Evolutionary conservation across 1,284 basidiomycete species (phyloP).

Genomic region (Cryptococcus floricola): DNA sequence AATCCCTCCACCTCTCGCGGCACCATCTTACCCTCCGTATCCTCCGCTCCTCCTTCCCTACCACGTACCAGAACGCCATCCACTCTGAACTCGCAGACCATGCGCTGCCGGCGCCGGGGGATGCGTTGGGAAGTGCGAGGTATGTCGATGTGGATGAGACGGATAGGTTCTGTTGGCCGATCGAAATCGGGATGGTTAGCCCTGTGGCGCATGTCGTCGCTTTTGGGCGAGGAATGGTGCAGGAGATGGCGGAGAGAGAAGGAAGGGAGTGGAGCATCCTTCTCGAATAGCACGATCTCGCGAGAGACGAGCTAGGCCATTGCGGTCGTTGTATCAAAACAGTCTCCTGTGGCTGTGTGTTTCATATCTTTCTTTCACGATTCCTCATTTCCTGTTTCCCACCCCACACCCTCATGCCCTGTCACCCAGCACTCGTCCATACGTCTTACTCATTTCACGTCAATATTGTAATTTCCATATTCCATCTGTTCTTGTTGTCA

Average conservation of each 20-base stretch:
- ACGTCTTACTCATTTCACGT: too few relatives aligned
- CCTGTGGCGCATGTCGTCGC: slow-evolving; percentile 39
- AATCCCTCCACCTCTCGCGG: slow-evolving; percentile 31
- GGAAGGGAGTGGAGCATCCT: slow-evolving; percentile 33
- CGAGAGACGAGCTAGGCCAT: too few relatives aligned
- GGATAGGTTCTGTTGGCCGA: slow-evolving; percentile 43
- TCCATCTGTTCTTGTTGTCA: neutral
- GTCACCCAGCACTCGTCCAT: too few relatives aligned
- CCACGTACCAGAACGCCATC: slow-evolving; percentile 34
- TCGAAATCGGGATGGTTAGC: slow-evolving; percentile 44
- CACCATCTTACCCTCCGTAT: slow-evolving; percentile 31
- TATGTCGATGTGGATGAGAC: slow-evolving; percentile 32
- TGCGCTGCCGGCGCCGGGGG: slow-evolving; percentile 30
- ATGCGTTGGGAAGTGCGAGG: slow-evolving; percentile 34
- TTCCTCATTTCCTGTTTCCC: too few relatives aligned
- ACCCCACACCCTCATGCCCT: too few relatives aligned
- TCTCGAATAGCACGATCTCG: neutral
- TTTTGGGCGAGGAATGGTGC: slow-evolving; percentile 39
- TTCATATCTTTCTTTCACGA: too few relatives aligned
- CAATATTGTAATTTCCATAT: too few relatives aligned
- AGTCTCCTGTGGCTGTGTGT: too few relatives aligned
- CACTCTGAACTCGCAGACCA: slow-evolving; percentile 37
- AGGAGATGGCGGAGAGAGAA: slow-evolving; percentile 29
- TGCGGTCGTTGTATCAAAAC: too few relatives aligned
- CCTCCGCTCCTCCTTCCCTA: slow-evolving; percentile 31